Percentiles rank a stretch among this genome's conserved stretches.
phyloP scores from a whole-genome alignment of 345 rosid genomes.

The Passiflora organensis region DNA sequence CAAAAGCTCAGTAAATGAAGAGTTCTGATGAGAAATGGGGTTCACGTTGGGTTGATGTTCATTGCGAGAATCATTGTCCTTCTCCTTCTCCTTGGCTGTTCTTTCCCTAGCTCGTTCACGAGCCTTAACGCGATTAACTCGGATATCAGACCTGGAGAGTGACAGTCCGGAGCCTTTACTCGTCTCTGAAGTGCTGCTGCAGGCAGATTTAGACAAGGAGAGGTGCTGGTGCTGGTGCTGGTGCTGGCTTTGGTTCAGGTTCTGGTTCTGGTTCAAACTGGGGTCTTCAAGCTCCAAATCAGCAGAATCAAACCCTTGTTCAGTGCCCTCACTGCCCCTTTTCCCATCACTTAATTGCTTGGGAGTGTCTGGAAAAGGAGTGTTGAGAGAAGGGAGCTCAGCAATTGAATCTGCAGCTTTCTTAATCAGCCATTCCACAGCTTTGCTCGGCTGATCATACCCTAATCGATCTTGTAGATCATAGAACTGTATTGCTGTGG shows the following conservation, averaged over 20 bases:
- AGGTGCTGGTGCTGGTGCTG: too few relatives aligned
- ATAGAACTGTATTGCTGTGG: constrained; percentile 90
- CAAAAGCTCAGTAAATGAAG: constrained; percentile 81
- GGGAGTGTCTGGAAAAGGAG: constrained; percentile 54
- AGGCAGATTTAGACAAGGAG: constrained; percentile 79
- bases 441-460: constrained; percentile 94
- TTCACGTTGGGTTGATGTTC: constrained; percentile 21
- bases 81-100: constrained; percentile 66
- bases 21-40: constrained; percentile 38
- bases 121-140: constrained; percentile 54
- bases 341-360: constrained; percentile 61
- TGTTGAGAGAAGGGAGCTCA: constrained; percentile 77
- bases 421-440: constrained; percentile 93
- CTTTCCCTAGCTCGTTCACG: constrained; percentile 81
- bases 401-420: constrained; percentile 75
- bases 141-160: constrained; percentile 60
- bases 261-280: constrained; percentile 34
- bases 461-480: constrained; percentile 94
- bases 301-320: constrained; percentile 50
- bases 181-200: constrained; percentile 91
- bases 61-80: constrained; percentile 37
- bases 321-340: constrained; percentile 35
- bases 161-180: constrained; percentile 86
- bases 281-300: constrained; percentile 50
- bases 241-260: too few relatives aligned